A percentile compares a stretch with the other conserved stretches of the same genome.
phyloP scores from a whole-genome alignment of 2,329 filamentous ascomycete genomes.

The Rosellinia necatrix region DNA sequence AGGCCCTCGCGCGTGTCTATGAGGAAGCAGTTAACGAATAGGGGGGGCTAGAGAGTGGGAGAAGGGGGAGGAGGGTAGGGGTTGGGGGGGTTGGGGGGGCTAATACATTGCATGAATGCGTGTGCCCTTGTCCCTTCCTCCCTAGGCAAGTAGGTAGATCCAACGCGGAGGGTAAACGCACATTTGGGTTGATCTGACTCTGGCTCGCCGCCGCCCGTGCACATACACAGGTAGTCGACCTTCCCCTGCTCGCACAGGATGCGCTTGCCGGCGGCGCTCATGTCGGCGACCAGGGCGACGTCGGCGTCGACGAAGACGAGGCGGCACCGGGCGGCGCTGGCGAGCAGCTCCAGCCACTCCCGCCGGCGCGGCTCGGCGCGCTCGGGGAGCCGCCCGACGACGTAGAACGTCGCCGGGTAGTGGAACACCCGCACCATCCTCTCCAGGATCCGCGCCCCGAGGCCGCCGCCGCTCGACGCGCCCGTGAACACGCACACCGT shows the following conservation, averaged over 20 bases:
- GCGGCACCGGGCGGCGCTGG: neutral
- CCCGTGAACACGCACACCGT: neutral
- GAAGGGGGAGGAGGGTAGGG: too few relatives aligned
- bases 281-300: constrained; percentile 31
- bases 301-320: constrained; percentile 39
- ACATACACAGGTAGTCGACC: constrained; percentile 40
- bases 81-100: too few relatives aligned
- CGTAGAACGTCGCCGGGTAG: neutral
- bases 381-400: neutral
- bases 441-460: neutral
- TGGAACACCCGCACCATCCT: neutral
- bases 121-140: too few relatives aligned
- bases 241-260: constrained; percentile 27
- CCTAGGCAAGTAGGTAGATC: too few relatives aligned
- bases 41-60: too few relatives aligned
- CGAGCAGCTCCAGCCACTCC: neutral
- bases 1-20: constrained; percentile 43
- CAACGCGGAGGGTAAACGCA: too few relatives aligned
- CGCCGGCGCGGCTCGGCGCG: neutral
- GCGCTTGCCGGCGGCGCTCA: constrained; percentile 30
- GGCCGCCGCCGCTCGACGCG: neutral
- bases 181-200: too few relatives aligned
- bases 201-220: constrained; percentile 25
- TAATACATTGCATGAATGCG: too few relatives aligned
- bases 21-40: neutral